Evolutionary conservation across 2,329 filamentous ascomycete species (phyloP).

Genomic region (Zarea fungicola): DNA sequence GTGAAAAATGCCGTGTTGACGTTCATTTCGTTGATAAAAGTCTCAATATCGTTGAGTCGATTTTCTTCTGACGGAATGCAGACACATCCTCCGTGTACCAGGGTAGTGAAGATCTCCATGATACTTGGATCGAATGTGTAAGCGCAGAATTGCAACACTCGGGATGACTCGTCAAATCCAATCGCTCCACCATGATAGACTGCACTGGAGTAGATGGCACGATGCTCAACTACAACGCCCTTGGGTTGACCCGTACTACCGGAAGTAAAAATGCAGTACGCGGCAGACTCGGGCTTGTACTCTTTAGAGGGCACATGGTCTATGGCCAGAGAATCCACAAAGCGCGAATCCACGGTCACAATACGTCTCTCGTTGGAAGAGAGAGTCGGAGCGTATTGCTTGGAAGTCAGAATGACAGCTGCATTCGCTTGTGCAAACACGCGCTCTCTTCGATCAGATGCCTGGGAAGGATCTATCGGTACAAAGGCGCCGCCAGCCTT

Average conservation of each 20-base stretch:
- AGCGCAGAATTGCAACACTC: conserved; percentile 47
- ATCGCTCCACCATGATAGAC: conserved; percentile 42
- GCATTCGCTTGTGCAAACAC: not conserved
- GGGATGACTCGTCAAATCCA: conserved; percentile 39
- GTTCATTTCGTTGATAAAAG: conserved; percentile 39
- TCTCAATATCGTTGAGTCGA: conserved; percentile 40
- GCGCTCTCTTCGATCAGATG: not conserved
- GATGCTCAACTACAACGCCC: conserved; percentile 36
- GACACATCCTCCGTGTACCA: conserved; percentile 48
- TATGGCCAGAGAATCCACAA: not conserved
- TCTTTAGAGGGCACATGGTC: not conserved
- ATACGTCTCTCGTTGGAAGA: not conserved
- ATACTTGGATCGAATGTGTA: conserved; percentile 45
- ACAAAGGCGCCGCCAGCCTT: conserved; percentile 47
- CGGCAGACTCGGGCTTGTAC: conserved; percentile 12
- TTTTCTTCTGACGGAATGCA: conserved; percentile 46
- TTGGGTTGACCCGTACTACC: conserved; percentile 25
- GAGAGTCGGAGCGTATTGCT: not conserved
- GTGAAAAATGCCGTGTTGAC: conserved; percentile 46
- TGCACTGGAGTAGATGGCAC: conserved; percentile 46
- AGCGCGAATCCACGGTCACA: not conserved
- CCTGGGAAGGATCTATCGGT: conserved; percentile 24
- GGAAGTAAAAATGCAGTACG: conserved; percentile 25
- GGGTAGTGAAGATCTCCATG: conserved; percentile 40
- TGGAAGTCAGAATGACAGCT: not conserved